phyloP scores from a whole-genome alignment of 805 yeast species.

The Pichia deserticola region DNA sequence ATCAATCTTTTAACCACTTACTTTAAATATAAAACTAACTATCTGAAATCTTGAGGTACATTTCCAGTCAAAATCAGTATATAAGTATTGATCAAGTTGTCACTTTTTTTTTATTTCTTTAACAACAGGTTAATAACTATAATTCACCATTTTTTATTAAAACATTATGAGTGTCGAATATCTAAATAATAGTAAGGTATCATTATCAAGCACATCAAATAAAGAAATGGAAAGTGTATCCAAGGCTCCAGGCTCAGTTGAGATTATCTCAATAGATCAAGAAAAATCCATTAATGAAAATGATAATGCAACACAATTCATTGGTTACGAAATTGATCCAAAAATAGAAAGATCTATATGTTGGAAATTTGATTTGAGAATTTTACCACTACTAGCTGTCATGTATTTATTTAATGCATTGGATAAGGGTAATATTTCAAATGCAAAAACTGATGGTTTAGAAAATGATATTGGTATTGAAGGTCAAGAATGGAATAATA shows the following conservation, averaged over 20 bases:
- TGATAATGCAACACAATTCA: background rate
- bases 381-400: conserved; percentile 38
- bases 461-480: conserved; percentile 34
- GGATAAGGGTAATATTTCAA: conserved; percentile 42
- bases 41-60: no score
- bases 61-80: no score
- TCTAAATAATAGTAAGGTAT: background rate
- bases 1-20: no score
- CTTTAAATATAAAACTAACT: no score
- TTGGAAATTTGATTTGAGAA: conserved; percentile 36
- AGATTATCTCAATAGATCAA: background rate
- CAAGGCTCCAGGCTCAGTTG: background rate
- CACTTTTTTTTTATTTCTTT: no score
- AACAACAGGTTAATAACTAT: no score
- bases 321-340: conserved; percentile 10
- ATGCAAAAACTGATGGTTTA: conserved; percentile 42
- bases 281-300: background rate
- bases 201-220: background rate
- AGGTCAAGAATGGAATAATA: conserved; percentile 38
- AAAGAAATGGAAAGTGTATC: background rate
- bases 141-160: no score
- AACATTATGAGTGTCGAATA: background rate
- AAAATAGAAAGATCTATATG: conserved; percentile 26
- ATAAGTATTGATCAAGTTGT: no score
- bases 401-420: conserved; percentile 43